Evolutionary conservation across 495 filamentous ascomycete genomes (phyloP), one percentile per base, ranked within the genome.

Genomic region (Podospora sp.): DNA sequence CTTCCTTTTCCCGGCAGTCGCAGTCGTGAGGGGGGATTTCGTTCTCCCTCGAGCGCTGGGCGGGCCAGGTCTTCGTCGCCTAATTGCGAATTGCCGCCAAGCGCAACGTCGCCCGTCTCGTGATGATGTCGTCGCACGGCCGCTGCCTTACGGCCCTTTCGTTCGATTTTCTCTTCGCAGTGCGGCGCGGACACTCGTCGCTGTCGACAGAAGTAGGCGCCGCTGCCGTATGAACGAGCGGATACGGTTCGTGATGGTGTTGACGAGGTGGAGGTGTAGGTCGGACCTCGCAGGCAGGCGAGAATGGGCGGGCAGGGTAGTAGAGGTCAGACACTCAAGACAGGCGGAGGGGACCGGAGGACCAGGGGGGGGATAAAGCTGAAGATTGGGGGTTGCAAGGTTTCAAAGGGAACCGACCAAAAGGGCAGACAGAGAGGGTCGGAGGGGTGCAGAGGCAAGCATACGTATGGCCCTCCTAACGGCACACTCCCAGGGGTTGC

Each of bases 291-390:
- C 57, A 63, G 62, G 62, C 49, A 36, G 33, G 27, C n/a, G n/a
- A n/a, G n/a, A n/a, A 57, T 33, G 53, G 64, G 46, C 59, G 56
- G 51, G 61, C 52, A 66, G 57, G 68, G 29, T 56, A 65, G 63
- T 62, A 29, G 62, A 36, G n/a, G 63, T 33, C 20, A 33, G 46
- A 22, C 35, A 52, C 33, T n/a, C n/a, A n/a, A 58, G 68, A 53
- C 63, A 53, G 27, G 56, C 61, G 55, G 55, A 62, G 68, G 64
- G 63, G 68, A 66, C 63, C 66, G 57, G 68, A 60, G 20, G 50
- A 65, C 68, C 66, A 69, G 68, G 60, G 58, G 60, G 58, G 71
- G 65, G 63, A 74, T 76, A 72, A 74, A 76, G 73, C 68, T 72
- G 71, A 70, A 58, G 68, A 50, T 63, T 53, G 65, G 66, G 57